A percentile compares a stretch with the other conserved stretches of the same genome.
Evolutionary conservation across 2,329 filamentous ascomycete genomes (phyloP).

Genomic region (Cladophialophora chaetospira): DNA sequence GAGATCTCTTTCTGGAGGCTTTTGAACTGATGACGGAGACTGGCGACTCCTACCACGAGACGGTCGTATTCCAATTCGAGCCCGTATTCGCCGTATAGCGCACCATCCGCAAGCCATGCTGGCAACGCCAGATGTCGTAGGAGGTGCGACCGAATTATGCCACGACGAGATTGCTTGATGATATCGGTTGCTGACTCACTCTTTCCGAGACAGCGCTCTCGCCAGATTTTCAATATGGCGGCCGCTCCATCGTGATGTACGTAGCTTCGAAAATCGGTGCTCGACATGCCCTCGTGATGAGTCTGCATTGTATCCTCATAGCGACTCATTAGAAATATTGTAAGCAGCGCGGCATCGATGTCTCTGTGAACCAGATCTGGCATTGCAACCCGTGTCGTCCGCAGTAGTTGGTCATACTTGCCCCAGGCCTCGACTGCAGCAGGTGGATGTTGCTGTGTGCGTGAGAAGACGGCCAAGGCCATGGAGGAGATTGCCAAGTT

Average conservation of each 20-base stretch:
- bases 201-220: conserved; percentile 17
- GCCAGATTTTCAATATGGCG: conserved; percentile 38
- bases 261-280: conserved; percentile 36
- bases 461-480: conserved; percentile 36
- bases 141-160: conserved; percentile 34
- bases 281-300: background rate
- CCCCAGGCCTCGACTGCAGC: conserved; percentile 34
- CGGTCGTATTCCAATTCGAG: conserved; percentile 37
- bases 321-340: conserved; percentile 33
- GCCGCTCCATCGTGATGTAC: conserved; percentile 40
- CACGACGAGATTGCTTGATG: conserved; percentile 36
- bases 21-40: conserved; percentile 24
- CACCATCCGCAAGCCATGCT: conserved; percentile 37
- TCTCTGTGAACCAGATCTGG: conserved; percentile 6
- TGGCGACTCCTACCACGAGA: conserved; percentile 32
- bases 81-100: conserved; percentile 36
- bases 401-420: conserved; percentile 33
- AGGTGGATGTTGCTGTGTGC: conserved; percentile 29
- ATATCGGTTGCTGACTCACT: conserved; percentile 27
- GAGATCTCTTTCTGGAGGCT: conserved; percentile 1
- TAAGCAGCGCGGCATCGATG: conserved; percentile 31
- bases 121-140: conserved; percentile 35
- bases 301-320: conserved; percentile 29
- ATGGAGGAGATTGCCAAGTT: conserved; percentile 37
- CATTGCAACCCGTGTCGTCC: conserved; percentile 21